Evolutionary conservation across 768 basidiomycete species (phyloP), one percentile per base, ranked within the genome.

Genomic region (Podaxis sp.): DNA sequence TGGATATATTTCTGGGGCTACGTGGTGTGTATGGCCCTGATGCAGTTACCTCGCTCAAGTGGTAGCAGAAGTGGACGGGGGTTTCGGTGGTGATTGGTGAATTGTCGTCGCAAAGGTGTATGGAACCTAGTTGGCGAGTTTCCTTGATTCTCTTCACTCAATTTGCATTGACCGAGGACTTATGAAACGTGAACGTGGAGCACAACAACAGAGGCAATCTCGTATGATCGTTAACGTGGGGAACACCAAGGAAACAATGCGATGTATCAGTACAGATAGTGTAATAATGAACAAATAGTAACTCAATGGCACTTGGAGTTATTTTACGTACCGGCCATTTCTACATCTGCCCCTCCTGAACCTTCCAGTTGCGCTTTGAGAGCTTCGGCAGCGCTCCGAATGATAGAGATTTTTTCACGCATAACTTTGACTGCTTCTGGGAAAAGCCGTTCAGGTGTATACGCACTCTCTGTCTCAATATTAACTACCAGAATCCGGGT

Each of bases 401-500:
- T 79, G 4, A 75, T 76, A 9, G 76, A 75, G 17, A 97, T 84
- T 72, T 99, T 99, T 40, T 80, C 81, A 51, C 94, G 81, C 86
- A 98, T 88, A 51, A 97, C 88, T 28, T 81, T 78, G 65, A 95
- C 83, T 0, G 95, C 82, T 69, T 95, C 94, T 0, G 86, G 87
- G 13, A 96, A 77, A 11, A 99, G 79, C 36, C 91, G 83, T 75
- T 96, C 86, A 0, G 96, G 95, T 2, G 84, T 75, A 71, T 97
- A 97, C 13, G 92, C 86, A 3, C 96, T 90, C 69, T 95, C 92
- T 0, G 95, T 94, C 74, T 99, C 96, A 42, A 99, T 82, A 64
- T 85, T 92, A 79, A 93, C 96, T 93, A 70, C 17, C 19, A 46
- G 44, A 46, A 42, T 13, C 30, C 30, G 30, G 15, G 17, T 13